These are phyloP conservation scores for Rhizopus sp. DNA, from an alignment of 371 early-diverging fungal genomes.

Conservation along the genomic window DNA sequence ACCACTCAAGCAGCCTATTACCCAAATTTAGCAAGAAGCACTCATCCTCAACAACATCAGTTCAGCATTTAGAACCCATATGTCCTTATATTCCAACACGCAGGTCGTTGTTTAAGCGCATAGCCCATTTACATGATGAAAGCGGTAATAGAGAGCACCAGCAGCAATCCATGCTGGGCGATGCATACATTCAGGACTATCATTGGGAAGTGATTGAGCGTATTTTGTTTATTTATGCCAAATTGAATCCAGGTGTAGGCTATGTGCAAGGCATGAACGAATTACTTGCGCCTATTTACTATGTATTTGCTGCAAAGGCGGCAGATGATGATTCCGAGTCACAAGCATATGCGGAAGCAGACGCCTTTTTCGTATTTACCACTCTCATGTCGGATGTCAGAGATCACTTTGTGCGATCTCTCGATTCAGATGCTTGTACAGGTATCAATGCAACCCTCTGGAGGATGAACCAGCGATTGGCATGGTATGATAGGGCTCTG, in stretches of 20 bases:
- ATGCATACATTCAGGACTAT: conserved; percentile 53
- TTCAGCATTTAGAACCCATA: conserved; percentile 35
- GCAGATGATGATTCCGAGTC: conserved; percentile 53
- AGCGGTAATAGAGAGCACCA: conserved; percentile 47
- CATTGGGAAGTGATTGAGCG: conserved; percentile 88
- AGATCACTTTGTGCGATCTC: conserved; percentile 79
- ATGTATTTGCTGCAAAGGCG: conserved; percentile 60
- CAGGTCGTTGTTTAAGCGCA: conserved; percentile 65
- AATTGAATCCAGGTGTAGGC: conserved; percentile 83
- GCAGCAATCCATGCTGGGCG: conserved; percentile 17
- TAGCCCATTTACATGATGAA: conserved; percentile 65
- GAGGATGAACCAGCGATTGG: conserved; percentile 60
- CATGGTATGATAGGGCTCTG: conserved; percentile 62
- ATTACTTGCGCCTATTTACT: conserved; percentile 83
- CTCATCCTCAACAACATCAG: background rate
- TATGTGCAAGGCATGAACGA: conserved; percentile 95
- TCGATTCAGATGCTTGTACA: conserved; percentile 62
- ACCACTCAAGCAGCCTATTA: conserved; percentile 9
- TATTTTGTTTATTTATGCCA: conserved; percentile 81
- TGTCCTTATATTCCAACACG: conserved; percentile 63
- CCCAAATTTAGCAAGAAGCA: conserved; percentile 21
- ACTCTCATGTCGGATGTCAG: conserved; percentile 71
- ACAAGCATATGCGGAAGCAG: conserved; percentile 83
- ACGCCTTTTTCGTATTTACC: conserved; percentile 82
- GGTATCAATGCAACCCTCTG: conserved; percentile 67